Evolutionary conservation across 1,284 basidiomycete genomes (phyloP).

Genomic region (Ceratobasidium sp.): DNA sequence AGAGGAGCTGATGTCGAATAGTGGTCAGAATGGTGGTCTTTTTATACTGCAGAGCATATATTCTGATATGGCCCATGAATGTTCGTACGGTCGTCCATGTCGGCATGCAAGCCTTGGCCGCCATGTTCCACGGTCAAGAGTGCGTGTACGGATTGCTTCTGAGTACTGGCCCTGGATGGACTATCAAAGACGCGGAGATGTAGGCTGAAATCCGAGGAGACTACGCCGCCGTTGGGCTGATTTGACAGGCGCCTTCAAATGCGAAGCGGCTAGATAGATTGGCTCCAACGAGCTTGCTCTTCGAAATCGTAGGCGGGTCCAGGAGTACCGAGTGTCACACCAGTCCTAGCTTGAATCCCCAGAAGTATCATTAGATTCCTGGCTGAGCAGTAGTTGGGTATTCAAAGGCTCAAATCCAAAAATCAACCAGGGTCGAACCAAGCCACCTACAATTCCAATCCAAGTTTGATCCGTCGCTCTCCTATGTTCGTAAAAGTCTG

Average conservation of each 20-base stretch:
- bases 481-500: too few species aligned
- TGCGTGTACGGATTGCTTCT: too few species aligned
- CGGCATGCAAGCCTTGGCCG: too few species aligned
- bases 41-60: neutral
- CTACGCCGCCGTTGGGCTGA: neutral
- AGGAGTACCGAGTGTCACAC: neutral
- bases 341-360: too few species aligned
- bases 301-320: neutral
- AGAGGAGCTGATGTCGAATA: conserved; percentile 28
- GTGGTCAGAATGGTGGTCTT: neutral
- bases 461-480: too few species aligned
- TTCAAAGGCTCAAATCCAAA: neutral
- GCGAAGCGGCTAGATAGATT: neutral
- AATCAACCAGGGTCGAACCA: neutral
- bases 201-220: neutral
- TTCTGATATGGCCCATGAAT: too few species aligned
- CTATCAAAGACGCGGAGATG: neutral
- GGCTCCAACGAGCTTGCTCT: neutral
- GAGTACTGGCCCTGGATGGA: neutral
- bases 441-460: too few species aligned
- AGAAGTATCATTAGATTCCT: too few species aligned
- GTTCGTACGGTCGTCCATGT: neutral
- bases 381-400: neutral
- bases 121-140: too few species aligned
- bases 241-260: neutral